These are phyloP conservation scores for Hypoxylon rickii DNA, from an alignment of 495 filamentous ascomycete genomes.

Conservation along the genomic window DNA sequence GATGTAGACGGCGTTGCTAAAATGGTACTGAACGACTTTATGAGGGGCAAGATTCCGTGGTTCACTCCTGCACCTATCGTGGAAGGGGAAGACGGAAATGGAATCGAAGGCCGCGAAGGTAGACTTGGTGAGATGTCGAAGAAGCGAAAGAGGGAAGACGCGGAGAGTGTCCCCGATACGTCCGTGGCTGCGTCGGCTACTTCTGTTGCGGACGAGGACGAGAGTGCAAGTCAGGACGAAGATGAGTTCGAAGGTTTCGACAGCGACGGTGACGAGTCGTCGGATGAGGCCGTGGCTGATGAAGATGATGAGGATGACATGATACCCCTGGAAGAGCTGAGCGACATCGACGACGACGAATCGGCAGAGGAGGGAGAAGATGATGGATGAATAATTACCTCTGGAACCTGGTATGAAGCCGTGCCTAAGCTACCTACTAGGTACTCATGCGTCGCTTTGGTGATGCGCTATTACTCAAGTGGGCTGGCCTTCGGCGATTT, in stretches of 20 bases:
- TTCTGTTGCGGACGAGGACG: conserved; percentile 27
- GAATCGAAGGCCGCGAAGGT: conserved; percentile 61
- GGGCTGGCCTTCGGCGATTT: too few relatives aligned
- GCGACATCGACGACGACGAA: conserved; percentile 53
- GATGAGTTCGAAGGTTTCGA: conserved; percentile 60
- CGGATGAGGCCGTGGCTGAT: conserved; percentile 38
- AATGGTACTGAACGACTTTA: conserved; percentile 91
- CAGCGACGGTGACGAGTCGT: conserved; percentile 45
- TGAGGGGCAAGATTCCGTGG: conserved; percentile 94
- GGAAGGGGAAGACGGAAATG: conserved; percentile 58
- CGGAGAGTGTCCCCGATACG: conserved; percentile 44
- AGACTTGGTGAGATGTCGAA: conserved; percentile 62
- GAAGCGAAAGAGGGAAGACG: conserved; percentile 60
- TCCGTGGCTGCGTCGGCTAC: conserved; percentile 39
- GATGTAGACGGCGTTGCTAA: conserved; percentile 93
- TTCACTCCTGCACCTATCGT: conserved; percentile 78
- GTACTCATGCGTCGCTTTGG: too few relatives aligned
- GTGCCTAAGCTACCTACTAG: too few relatives aligned
- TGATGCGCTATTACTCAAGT: too few relatives aligned
- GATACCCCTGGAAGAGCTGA: conserved; percentile 57
- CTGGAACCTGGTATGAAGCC: too few relatives aligned
- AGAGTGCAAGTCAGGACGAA: conserved; percentile 27
- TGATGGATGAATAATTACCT: conserved; percentile 25
- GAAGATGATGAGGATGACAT: conserved; percentile 56
- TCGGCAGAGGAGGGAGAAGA: conserved; percentile 42